Base-by-base conservation (phyloP, 768 basidiomycete species). In the Mycena leptocephala region DNA sequence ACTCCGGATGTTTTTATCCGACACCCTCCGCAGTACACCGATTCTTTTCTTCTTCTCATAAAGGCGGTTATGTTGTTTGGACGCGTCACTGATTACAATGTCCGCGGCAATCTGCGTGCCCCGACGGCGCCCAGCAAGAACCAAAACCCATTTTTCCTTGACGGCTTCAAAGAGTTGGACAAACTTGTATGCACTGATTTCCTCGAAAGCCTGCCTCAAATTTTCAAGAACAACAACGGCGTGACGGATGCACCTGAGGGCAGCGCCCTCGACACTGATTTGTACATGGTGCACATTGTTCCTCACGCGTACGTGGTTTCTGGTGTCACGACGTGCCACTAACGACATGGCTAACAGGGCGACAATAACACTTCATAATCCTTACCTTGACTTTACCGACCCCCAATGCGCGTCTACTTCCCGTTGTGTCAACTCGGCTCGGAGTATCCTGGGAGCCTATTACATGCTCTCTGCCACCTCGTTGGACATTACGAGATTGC, bases 11-110 rank as follows among this genome's bases (percentile, higher is more conserved):
- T 96, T 46, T 95, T 95, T 81, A 92, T 88, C 26, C 89, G 87
- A 1, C 95, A 96, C 82, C 91, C 92, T 24, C 91, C 93, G 4
- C 90, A 92, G 80, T 96, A 95, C 79, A 96, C 95, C 0, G 96
- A 97, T 83, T 91, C 95, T 6, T 95, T 95, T 83, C 85, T 95
- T 41, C 90, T 96, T 26, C 91, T 96, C 66, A 91, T 96, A 82
- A 97, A 97, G 81, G 90, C 93, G 4, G 88, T 95, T 55, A 96
- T 97, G 95, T 83, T 96, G 32, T 96, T 96, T 80, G 96, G 95
- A 51, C 90, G 89, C 58, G 95, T 97, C 22, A 97, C 95, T 3
- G 96, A 97, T 83, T 95, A 92, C 83, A 95, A 94, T 79, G 95
- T 95, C 32, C 92, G 95, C 32, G 90, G 92, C 39, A 94, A 92